These are phyloP conservation scores for Chaetothyriales sp. DNA, from an alignment of 2,329 filamentous ascomycete species.

Conservation along the genomic window DNA sequence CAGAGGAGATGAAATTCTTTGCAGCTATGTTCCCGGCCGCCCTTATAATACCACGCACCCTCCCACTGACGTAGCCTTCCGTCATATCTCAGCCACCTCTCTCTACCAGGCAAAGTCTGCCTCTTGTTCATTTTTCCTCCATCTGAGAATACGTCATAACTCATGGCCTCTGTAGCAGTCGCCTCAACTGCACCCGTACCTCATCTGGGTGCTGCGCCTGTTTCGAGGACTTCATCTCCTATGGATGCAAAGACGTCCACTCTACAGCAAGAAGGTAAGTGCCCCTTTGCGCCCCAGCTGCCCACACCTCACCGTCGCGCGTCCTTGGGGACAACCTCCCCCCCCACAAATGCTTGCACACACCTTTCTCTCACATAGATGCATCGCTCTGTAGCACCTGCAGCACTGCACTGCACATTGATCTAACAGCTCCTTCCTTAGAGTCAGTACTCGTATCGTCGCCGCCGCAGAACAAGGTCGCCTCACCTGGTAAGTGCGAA, in stretches of 20 bases:
- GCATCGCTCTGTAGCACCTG: not conserved
- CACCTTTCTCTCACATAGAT: not conserved
- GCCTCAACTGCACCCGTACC: not conserved
- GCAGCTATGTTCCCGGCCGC: not conserved
- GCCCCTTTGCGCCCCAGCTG: not conserved
- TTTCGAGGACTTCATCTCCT: constrained; percentile 24
- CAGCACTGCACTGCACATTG: not conserved
- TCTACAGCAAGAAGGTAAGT: constrained; percentile 28
- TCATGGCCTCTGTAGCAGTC: constrained; percentile 1
- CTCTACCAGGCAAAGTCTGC: not conserved
- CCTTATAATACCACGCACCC: not conserved
- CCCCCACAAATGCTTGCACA: not conserved
- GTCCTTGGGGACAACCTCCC: not conserved
- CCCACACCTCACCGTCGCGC: not conserved
- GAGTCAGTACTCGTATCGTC: constrained; percentile 9
- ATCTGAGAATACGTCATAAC: constrained; percentile 1
- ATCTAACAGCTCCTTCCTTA: not conserved
- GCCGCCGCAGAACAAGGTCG: constrained; percentile 12
- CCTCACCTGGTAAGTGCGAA: constrained; percentile 14
- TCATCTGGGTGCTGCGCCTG: constrained; percentile 16
- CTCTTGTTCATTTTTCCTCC: not conserved
- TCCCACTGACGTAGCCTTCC: constrained; percentile 1
- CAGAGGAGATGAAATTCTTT: not conserved
- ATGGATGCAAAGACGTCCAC: constrained; percentile 30
- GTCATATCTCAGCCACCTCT: constrained; percentile 1